Conservation (phyloP, 1,284 basidiomycete species). For the Vanrija pseudolonga region DNA sequence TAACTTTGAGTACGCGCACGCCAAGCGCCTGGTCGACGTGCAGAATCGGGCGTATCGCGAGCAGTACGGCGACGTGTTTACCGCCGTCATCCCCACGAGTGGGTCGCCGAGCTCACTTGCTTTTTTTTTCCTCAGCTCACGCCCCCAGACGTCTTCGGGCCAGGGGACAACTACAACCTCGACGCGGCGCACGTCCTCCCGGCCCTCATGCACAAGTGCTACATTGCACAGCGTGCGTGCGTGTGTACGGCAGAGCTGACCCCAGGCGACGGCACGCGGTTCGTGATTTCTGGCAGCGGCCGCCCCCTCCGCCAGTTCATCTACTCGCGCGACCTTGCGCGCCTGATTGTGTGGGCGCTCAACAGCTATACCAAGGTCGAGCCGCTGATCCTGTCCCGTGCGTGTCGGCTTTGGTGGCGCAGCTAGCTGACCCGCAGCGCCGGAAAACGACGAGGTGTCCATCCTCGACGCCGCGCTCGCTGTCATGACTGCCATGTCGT, state of each 20-base stretch:
- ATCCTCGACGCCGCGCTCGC: slow-evolving; percentile 79
- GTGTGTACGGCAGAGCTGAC: too few species aligned
- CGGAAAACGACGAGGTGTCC: slow-evolving; percentile 80
- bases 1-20: slow-evolving; percentile 89
- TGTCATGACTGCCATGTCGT: slow-evolving; percentile 72
- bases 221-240: slow-evolving; percentile 81
- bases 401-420: slow-evolving; percentile 12
- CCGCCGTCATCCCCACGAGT: slow-evolving; percentile 83
- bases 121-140: background rate
- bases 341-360: slow-evolving; percentile 86
- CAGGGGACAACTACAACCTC: slow-evolving; percentile 60
- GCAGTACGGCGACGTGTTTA: slow-evolving; percentile 83
- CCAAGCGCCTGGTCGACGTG: slow-evolving; percentile 87
- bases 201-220: slow-evolving; percentile 81
- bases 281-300: slow-evolving; percentile 77
- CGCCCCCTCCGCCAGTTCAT: slow-evolving; percentile 89
- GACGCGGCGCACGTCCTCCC: slow-evolving; percentile 86
- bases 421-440: background rate
- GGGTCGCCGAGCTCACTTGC: background rate
- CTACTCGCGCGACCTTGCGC: slow-evolving; percentile 87
- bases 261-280: slow-evolving; percentile 72
- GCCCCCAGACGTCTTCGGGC: slow-evolving; percentile 68
- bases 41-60: slow-evolving; percentile 91
- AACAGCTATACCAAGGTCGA: slow-evolving; percentile 82
- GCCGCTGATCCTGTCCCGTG: slow-evolving; percentile 80